Percentiles rank a stretch among this genome's conserved stretches.
Evolutionary conservation across 192 early-diverging fungal genomes (phyloP).

Genomic region (Gigaspora rosea): DNA sequence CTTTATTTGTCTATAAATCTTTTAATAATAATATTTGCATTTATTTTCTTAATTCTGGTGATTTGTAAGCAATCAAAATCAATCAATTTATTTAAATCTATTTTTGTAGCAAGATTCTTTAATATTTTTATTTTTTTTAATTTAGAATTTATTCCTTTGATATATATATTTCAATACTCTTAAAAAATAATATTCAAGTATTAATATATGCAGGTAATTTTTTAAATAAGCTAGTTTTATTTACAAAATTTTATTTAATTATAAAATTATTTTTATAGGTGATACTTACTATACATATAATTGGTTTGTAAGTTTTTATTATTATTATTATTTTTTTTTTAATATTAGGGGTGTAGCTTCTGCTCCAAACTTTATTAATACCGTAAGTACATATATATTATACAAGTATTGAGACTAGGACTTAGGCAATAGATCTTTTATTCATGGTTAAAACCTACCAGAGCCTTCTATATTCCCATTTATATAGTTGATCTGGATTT

Average conservation of each 20-base stretch:
- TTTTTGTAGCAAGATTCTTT: not conserved
- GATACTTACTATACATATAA: slow-evolving; percentile 94
- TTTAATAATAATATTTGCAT: slow-evolving; percentile 86
- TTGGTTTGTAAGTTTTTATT: slow-evolving; percentile 55
- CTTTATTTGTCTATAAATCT: slow-evolving; percentile 50
- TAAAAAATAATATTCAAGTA: slow-evolving; percentile 79
- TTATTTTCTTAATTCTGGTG: slow-evolving; percentile 83
- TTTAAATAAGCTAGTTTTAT: no score
- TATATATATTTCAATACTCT: slow-evolving; percentile 62
- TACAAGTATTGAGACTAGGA: no score
- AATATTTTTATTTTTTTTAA: not conserved
- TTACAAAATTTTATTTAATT: no score
- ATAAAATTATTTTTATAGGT: slow-evolving; percentile 45
- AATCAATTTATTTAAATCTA: not conserved
- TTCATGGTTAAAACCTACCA: no score
- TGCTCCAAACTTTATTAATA: no score
- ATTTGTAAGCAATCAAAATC: slow-evolving; percentile 50
- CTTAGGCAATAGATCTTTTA: no score
- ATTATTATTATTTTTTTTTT: no score
- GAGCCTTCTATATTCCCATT: no score
- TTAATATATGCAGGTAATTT: slow-evolving; percentile 73
- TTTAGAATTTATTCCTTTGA: slow-evolving; percentile 81
- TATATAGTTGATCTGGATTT: no score
- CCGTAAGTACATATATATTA: no score
- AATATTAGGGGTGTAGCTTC: no score